phyloP scores from a whole-genome alignment of 345 rosid genomes.

The Dimocarpus longan region DNA sequence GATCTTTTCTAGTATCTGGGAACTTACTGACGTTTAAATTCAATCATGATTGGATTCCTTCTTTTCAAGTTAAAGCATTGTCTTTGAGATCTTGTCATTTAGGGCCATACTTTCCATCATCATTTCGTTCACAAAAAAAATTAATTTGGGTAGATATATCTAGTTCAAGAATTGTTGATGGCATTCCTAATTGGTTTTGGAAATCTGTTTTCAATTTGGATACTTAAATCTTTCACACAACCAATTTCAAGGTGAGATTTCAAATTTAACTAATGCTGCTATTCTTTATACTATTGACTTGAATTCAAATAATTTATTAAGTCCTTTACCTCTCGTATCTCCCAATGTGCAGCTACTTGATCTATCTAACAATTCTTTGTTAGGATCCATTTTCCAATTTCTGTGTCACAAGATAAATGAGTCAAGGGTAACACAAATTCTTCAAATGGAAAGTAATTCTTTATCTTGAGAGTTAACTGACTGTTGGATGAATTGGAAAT shows the following conservation, averaged over 20 bases:
- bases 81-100: neutral
- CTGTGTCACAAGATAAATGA: no score
- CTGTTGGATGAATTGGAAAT: neutral
- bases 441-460: neutral
- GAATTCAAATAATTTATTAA: neutral
- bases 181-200: neutral
- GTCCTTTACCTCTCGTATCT: neutral
- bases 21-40: conserved; percentile 15
- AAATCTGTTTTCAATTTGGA: neutral
- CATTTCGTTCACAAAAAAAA: neutral
- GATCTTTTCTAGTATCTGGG: conserved; percentile 6
- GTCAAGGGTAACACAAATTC: no score
- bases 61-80: no score
- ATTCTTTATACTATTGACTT: neutral
- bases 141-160: neutral
- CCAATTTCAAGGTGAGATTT: neutral
- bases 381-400: no score
- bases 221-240: neutral
- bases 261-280: neutral
- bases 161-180: neutral
- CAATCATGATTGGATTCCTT: no score
- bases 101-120: neutral
- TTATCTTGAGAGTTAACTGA: neutral
- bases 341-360: neutral
- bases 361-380: neutral